Conservation (phyloP, 2,329 filamentous ascomycete species). For the Penicillium sp. region DNA sequence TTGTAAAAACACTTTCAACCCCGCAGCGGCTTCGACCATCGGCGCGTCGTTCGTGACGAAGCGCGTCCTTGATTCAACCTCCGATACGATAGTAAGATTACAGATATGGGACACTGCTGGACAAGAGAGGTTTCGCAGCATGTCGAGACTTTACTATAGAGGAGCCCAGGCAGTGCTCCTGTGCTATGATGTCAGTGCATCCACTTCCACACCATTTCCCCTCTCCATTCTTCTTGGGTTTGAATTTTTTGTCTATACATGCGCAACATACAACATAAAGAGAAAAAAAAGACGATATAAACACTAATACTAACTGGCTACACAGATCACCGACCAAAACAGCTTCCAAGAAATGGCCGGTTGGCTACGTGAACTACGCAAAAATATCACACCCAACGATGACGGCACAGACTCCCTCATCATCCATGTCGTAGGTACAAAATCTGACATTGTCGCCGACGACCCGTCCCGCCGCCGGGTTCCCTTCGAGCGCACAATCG, state of each 20-base stretch:
- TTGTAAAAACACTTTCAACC: constrained; percentile 45
- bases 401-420: constrained; percentile 67
- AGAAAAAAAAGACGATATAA: too few species aligned
- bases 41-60: constrained; percentile 79
- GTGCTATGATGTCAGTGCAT: constrained; percentile 65
- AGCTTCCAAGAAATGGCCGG: constrained; percentile 90
- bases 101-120: constrained; percentile 97
- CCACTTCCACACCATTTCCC: not conserved
- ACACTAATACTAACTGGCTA: not conserved
- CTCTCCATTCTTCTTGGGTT: not conserved
- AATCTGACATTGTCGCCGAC: constrained; percentile 82
- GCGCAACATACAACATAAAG: not conserved
- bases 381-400: constrained; percentile 62
- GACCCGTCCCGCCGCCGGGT: constrained; percentile 78
- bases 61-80: constrained; percentile 76
- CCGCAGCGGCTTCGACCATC: constrained; percentile 62
- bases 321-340: constrained; percentile 69
- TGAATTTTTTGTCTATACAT: not conserved
- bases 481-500: constrained; percentile 91
- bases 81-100: constrained; percentile 80
- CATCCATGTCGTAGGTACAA: constrained; percentile 92
- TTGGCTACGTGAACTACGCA: constrained; percentile 81
- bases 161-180: constrained; percentile 91
- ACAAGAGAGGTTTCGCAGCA: constrained; percentile 91
- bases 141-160: constrained; percentile 93